Conservation (phyloP, 2,329 filamentous ascomycete species). For the Bertia moriformis region DNA sequence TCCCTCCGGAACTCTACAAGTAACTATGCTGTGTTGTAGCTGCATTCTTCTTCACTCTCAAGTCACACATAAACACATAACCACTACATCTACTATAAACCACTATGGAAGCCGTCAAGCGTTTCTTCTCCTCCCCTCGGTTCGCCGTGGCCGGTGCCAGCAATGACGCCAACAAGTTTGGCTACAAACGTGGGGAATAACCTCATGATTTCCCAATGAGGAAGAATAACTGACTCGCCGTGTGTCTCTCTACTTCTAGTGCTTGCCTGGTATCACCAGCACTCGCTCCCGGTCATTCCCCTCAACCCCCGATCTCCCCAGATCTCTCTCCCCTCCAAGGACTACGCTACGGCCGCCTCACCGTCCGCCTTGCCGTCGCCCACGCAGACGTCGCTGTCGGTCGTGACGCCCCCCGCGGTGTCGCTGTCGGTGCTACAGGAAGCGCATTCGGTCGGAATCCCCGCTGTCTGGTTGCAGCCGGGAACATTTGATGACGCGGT, state of each 20-base stretch:
- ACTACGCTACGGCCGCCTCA: neutral
- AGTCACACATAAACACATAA: neutral
- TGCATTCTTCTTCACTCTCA: neutral
- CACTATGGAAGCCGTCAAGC: neutral
- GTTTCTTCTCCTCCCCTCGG: constrained; percentile 1
- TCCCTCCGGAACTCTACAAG: neutral
- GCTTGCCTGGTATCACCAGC: constrained; percentile 1
- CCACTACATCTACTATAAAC: neutral
- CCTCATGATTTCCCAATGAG: neutral
- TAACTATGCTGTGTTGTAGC: neutral
- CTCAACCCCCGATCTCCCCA: neutral
- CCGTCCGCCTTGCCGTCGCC: neutral
- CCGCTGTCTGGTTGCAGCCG: constrained; percentile 1
- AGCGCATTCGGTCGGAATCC: neutral
- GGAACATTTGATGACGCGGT: constrained; percentile 1
- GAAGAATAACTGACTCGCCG: neutral
- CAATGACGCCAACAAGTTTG: constrained; percentile 1
- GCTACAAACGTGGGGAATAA: constrained; percentile 1
- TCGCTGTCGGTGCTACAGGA: neutral
- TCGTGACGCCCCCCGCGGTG: neutral
- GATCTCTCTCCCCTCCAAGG: neutral
- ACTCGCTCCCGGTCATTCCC: neutral
- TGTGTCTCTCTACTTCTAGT: neutral
- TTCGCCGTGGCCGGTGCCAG: neutral
- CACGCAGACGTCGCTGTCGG: neutral